Base-by-base conservation (phyloP, 2,329 filamentous ascomycete genomes). In the Paraconiothyrium brasiliense region DNA sequence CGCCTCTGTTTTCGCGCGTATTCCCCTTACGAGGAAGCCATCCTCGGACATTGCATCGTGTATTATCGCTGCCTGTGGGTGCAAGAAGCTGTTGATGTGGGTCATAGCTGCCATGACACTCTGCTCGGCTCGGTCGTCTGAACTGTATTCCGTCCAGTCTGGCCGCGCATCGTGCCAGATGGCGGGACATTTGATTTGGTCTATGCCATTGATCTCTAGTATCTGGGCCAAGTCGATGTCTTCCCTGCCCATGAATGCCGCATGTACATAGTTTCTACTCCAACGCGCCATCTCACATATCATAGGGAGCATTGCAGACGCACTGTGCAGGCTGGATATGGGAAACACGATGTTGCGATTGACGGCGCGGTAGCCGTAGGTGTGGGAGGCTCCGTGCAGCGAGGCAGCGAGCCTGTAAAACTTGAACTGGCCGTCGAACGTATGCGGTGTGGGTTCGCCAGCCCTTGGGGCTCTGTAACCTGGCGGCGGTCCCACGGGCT, bases 261-360 rank as follows among this genome's bases (percentile, higher is more conserved):
- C 90, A 76, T 98, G 94, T 9, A 97, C 93, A 64, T 88, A 85
- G 71, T 88, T 97, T 61, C 86, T 83, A 59, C 86, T 84, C 77
- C 89, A 85, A 24, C 78, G 77, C 7, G 89, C 89, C 94, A 97
- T 97, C 70, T 92, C 87, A 77, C 95, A 98, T 6, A 94, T 92
- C 73, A 97, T 83, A 0, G 93, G 93, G 35, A 97, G 81, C 57
- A 97, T 76, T 35, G 86, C 85, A 0, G 92, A 86, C 16, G 89
- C 87, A 73, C 92, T 95, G 75, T 86, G 86, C 54, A 96, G 79
- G 63, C 85, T 93, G 0, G 92, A 89, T 3, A 91, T 89, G 4
- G 89, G 90, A 74, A 97, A 97, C 3, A 97, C 78, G 16, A 97
- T 85, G 71, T 93, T 93, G 54, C 86, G 86, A 71, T 91, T 92